Evolutionary conservation across 192 early-diverging fungal species (phyloP), one percentile per base, ranked within the genome.

Genomic region (Linnemannia exigua): DNA sequence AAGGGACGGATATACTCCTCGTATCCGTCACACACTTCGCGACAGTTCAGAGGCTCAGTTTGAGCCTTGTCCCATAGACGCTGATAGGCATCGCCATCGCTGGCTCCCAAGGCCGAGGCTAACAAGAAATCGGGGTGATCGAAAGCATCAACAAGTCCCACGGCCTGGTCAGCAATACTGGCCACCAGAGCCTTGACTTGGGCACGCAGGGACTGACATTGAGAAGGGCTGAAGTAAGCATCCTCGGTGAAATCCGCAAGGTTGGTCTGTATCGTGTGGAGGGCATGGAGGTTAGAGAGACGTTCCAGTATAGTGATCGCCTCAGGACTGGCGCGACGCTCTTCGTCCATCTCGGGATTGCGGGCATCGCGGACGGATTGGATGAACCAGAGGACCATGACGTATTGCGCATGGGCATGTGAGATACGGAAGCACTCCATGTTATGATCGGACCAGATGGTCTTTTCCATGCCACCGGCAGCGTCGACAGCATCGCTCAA

Each of bases 121-220:
- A 98, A 88, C 35, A 90, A 79, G 63, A 93, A 94, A 54, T 98
- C 97, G 0, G 95, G 91, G 17, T 95, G 84, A 67, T 91, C 93
- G 89, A 95, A 97, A 0, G 95, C 92, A 68, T 97, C 96, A 14
- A 96, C 95, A 19, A 98, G 89, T 0, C 94, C 88, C 14, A 98
- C 91, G 14, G 94, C 95, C 74, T 97, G 91, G 54, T 92, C 92
- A 11, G 95, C 89, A 2, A 97, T 79, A 1, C 91, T 89, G 0
- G 81, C 81, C 20, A 89, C 85, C 48, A 91, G 38, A 5, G 37
- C 35, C 82, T 88, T 88, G 66, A 88, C 81, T 48, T 84, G 79
- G 0, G 51, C 48, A n/a, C 79, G 74, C 37, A 89, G 70, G 2
- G 79, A 81, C 33, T 74, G 76, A 35, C 77, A 80, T 37, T 87